Evolutionary conservation across 2,329 filamentous ascomycete genomes (phyloP).

Genomic region (Seiridium cupressi): DNA sequence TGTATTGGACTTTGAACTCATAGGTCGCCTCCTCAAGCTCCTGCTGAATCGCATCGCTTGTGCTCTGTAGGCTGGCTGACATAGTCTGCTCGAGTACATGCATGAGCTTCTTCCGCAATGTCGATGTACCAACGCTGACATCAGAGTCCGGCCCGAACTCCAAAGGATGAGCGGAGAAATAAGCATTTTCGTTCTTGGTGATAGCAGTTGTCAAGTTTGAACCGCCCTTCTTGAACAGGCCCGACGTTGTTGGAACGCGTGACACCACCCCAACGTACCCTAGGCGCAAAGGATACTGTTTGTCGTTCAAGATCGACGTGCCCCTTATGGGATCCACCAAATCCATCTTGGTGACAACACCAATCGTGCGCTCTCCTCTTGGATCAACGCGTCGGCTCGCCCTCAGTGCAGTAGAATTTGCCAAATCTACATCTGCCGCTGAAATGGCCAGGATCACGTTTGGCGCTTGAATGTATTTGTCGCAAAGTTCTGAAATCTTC

Average conservation of each 20-base stretch:
- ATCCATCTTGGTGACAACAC: constrained; percentile 99
- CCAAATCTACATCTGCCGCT: constrained; percentile 93
- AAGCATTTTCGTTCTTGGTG: constrained; percentile 82
- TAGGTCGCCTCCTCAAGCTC: constrained; percentile 96
- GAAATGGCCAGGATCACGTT: constrained; percentile 98
- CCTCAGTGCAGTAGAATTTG: constrained; percentile 89
- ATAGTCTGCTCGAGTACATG: constrained; percentile 95
- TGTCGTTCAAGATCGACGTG: constrained; percentile 75
- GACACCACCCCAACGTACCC: constrained; percentile 96
- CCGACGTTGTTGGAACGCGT: constrained; percentile 63
- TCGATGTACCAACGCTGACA: constrained; percentile 78
- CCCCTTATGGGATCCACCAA: constrained; percentile 83
- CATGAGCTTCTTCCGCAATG: constrained; percentile 93
- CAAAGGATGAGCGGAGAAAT: constrained; percentile 77
- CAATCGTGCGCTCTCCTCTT: constrained; percentile 91
- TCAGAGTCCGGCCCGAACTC: constrained; percentile 75
- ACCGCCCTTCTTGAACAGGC: constrained; percentile 80
- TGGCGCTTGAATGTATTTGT: constrained; percentile 95
- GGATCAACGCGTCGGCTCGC: constrained; percentile 92
- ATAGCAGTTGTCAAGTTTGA: constrained; percentile 80
- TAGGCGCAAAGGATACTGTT: constrained; percentile 90
- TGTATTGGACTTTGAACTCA: constrained; percentile 99
- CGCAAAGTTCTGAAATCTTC: constrained; percentile 92
- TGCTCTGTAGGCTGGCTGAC: constrained; percentile 86
- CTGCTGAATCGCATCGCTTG: constrained; percentile 87